A percentile compares a stretch with the other conserved stretches of the same genome.
Evolutionary conservation across 106 monocot species (phyloP).

Genomic region (Dioscorea dumetorum): DNA sequence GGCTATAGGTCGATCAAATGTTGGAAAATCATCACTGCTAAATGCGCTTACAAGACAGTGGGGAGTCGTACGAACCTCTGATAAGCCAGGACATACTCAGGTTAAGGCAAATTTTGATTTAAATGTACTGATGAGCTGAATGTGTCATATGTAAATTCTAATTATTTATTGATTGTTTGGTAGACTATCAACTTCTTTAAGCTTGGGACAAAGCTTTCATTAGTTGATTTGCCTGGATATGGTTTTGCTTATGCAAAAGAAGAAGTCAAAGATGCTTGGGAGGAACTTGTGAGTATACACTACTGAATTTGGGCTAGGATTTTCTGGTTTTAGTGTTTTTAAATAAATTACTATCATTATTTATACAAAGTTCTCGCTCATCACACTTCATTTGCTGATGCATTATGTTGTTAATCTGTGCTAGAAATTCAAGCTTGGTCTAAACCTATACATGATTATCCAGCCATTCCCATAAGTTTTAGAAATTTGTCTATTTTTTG

Average conservation of each 20-base stretch:
- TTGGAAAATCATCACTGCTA: conserved; percentile 92
- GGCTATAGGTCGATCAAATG: conserved; percentile 83
- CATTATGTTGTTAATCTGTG: no score
- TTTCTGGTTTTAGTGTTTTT: neutral
- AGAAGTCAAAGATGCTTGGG: conserved; percentile 95
- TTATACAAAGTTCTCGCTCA: no score
- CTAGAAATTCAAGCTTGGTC: no score
- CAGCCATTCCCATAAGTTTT: no score
- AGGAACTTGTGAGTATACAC: conserved; percentile 90
- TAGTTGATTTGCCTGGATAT: conserved; percentile 99
- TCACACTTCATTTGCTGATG: no score
- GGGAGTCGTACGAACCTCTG: conserved; percentile 93
- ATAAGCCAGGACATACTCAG: conserved; percentile 97
- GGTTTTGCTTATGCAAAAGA: conserved; percentile 99
- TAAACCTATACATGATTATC: no score
- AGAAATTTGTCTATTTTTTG: no score
- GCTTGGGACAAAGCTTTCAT: conserved; percentile 79
- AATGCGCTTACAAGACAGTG: conserved; percentile 98
- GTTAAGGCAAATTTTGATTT: conserved; percentile 19
- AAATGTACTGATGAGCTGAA: neutral
- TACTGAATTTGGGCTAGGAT: neutral
- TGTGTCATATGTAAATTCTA: conserved; percentile 5
- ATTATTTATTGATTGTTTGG: conserved; percentile 10
- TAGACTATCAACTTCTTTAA: conserved; percentile 97
- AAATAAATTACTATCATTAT: neutral